Evolutionary conservation across 805 yeast species (phyloP).

Genomic region (Tetrapisispora taiwanensis): DNA sequence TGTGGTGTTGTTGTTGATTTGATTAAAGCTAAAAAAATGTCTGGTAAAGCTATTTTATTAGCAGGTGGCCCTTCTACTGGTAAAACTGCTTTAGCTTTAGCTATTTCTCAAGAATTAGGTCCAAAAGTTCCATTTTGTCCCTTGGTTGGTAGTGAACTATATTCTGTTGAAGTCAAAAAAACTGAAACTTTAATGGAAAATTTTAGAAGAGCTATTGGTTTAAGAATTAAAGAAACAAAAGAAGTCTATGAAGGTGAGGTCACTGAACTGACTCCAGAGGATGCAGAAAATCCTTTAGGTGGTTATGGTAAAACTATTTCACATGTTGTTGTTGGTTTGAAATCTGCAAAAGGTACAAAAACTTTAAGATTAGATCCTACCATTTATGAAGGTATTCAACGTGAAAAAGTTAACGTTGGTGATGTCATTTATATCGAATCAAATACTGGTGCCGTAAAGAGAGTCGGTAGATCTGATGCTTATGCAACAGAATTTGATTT

Average conservation of each 20-base stretch:
- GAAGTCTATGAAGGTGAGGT: constrained; percentile 98
- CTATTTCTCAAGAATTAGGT: constrained; percentile 91
- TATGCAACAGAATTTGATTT: constrained; percentile 96
- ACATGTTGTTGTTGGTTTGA: constrained; percentile 88
- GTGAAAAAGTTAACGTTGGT: constrained; percentile 89
- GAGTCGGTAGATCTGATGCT: constrained; percentile 98
- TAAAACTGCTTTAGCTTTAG: constrained; percentile 93
- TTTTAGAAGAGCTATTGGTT: constrained; percentile 91
- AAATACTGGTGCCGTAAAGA: constrained; percentile 92
- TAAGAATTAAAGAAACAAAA: constrained; percentile 91
- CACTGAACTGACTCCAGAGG: constrained; percentile 90
- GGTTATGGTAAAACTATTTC: constrained; percentile 96
- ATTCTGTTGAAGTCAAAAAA: constrained; percentile 92
- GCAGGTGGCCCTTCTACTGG: constrained; percentile 99
- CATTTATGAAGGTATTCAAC: constrained; percentile 87
- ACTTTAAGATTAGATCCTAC: constrained; percentile 82
- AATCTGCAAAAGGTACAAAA: constrained; percentile 86
- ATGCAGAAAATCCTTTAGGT: constrained; percentile 91
- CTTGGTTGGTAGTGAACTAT: constrained; percentile 88
- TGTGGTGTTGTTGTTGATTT: constrained; percentile 92
- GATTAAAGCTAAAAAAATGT: constrained; percentile 83
- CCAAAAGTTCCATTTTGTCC: constrained; percentile 98
- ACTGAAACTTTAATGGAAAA: constrained; percentile 95
- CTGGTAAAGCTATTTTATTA: constrained; percentile 88
- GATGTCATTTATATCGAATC: constrained; percentile 96